Conservation (phyloP, 1,139 yeast species). For the Nakaseomyces uthaithaninus region DNA sequence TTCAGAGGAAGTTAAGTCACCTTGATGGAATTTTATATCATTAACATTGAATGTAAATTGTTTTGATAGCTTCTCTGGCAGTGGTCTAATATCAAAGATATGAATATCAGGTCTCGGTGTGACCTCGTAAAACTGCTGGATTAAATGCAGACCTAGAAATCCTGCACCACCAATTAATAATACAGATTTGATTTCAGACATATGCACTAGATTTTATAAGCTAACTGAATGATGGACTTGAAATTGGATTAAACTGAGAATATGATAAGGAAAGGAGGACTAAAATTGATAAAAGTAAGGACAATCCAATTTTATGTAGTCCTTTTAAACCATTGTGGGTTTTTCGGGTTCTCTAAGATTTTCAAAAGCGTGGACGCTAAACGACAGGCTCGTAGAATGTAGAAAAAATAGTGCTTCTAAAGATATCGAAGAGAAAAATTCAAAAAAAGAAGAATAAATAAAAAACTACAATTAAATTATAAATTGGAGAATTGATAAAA, state of each 20-base stretch:
- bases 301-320: no score
- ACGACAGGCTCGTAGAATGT: not conserved
- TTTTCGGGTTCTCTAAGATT: conserved; percentile 1
- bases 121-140: conserved; percentile 69
- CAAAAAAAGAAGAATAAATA: no score
- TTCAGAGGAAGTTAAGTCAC: conserved; percentile 70
- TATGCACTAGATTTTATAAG: no score
- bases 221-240: no score
- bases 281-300: no score
- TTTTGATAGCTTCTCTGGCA: conserved; percentile 60
- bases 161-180: conserved; percentile 92
- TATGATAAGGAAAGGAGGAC: no score
- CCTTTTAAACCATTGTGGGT: conserved; percentile 1
- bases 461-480: no score
- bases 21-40: conserved; percentile 56
- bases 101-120: conserved; percentile 67
- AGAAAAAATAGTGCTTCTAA: no score
- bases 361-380: not conserved
- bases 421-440: no score
- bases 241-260: no score
- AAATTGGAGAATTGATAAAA: not conserved
- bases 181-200: conserved; percentile 42
- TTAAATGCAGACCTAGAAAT: conserved; percentile 82
- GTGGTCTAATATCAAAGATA: conserved; percentile 84
- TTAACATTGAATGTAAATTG: conserved; percentile 66